phyloP scores from a whole-genome alignment of 768 basidiomycete species.

The Lentinula sp. region DNA sequence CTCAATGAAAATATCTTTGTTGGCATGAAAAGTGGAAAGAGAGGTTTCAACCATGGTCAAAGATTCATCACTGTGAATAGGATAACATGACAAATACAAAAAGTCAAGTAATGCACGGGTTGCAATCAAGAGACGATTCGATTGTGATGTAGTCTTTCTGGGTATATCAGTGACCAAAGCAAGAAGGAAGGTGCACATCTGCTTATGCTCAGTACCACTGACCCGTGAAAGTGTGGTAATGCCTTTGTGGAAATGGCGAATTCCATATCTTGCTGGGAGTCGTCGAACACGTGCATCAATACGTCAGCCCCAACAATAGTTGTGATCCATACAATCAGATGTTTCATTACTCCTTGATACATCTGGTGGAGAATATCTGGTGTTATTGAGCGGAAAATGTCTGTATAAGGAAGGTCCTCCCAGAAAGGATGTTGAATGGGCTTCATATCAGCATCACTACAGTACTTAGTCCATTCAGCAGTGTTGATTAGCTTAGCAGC shows the following conservation, averaged over 20 bases:
- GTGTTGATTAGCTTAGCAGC: background rate
- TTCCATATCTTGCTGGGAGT: constrained; percentile 21
- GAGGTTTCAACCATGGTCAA: constrained; percentile 15
- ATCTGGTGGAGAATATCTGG: constrained; percentile 21
- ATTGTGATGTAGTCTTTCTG: background rate
- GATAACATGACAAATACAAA: too few relatives aligned
- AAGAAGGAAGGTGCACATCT: constrained; percentile 18
- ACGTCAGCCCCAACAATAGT: too few relatives aligned
- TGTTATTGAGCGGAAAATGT: constrained; percentile 16
- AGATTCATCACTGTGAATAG: constrained; percentile 8
- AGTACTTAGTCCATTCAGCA: constrained; percentile 1
- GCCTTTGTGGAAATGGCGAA: constrained; percentile 22
- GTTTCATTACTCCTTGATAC: background rate
- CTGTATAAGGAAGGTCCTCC: constrained; percentile 15
- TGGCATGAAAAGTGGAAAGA: constrained; percentile 22
- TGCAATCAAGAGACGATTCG: constrained; percentile 9
- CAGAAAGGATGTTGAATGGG: constrained; percentile 18
- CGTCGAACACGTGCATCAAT: too few relatives aligned
- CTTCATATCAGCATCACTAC: constrained; percentile 11
- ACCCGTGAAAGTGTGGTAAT: constrained; percentile 19
- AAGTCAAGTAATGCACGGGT: constrained; percentile 17
- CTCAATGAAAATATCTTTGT: constrained; percentile 24
- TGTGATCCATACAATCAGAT: too few relatives aligned
- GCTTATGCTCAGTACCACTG: background rate
- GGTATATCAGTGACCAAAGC: constrained; percentile 16